Evolutionary conservation across 257 asterid genomes (phyloP).

Genomic region (Marsdenia floribunda): DNA sequence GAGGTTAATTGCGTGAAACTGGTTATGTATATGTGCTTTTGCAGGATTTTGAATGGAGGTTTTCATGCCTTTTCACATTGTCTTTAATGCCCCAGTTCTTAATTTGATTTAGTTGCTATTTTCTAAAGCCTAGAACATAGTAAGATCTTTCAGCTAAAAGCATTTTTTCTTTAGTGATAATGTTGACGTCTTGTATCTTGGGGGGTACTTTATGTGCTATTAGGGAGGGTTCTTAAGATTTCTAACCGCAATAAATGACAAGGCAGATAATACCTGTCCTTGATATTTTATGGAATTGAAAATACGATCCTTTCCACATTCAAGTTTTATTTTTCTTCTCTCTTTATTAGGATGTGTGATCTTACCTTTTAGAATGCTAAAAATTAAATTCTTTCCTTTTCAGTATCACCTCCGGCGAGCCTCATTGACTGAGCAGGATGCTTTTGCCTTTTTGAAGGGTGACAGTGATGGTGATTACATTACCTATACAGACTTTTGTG

Average conservation of each 20-base stretch:
- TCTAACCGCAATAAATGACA: background rate
- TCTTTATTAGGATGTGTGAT: background rate
- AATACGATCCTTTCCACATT: background rate
- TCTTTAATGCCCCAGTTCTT: background rate
- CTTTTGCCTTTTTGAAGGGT: constrained; percentile 83
- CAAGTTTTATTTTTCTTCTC: background rate
- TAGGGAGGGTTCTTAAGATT: background rate
- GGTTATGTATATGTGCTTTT: background rate
- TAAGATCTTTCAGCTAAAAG: background rate
- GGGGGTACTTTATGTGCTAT: background rate
- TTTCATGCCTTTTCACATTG: background rate
- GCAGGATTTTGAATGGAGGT: background rate
- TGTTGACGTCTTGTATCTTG: background rate
- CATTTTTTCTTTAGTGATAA: background rate
- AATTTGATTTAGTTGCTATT: background rate
- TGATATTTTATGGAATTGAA: background rate
- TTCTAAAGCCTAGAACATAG: background rate
- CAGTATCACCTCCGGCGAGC: constrained; percentile 94
- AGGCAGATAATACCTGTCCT: background rate
- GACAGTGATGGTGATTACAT: constrained; percentile 72
- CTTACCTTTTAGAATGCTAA: background rate
- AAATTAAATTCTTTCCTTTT: constrained; percentile 4
- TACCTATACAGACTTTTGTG: constrained; percentile 74
- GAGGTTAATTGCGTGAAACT: too few species aligned
- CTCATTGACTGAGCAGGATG: constrained; percentile 71